Percentiles rank a stretch among this genome's conserved stretches.
phyloP scores from a whole-genome alignment of 1,284 basidiomycete species.

The Bjerkandera adusta region DNA sequence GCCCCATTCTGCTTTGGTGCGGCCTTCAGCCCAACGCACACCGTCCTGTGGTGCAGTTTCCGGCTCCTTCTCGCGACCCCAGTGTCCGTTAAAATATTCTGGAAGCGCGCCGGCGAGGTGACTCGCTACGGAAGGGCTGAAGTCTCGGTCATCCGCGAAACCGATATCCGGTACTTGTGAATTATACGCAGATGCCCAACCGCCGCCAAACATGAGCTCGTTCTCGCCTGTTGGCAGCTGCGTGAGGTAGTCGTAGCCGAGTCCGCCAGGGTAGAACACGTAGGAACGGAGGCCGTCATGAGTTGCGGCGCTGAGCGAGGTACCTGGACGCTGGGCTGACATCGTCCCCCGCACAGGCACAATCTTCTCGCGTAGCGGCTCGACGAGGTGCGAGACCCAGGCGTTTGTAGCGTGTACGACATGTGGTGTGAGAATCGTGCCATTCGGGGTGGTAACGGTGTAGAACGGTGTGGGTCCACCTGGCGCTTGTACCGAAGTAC shows the following conservation, averaged over 20 bases:
- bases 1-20: constrained; percentile 48
- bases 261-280: constrained; percentile 50
- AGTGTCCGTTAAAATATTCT: constrained; percentile 40
- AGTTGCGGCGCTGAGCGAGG: constrained; percentile 25
- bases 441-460: constrained; percentile 50
- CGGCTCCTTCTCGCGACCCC: constrained; percentile 35
- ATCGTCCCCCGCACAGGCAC: constrained; percentile 62
- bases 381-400: constrained; percentile 66
- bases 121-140: constrained; percentile 31
- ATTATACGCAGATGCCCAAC: constrained; percentile 35
- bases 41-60: constrained; percentile 10
- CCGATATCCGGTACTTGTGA: constrained; percentile 39
- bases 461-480: constrained; percentile 29
- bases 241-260: constrained; percentile 70
- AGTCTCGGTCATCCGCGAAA: constrained; percentile 40
- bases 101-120: constrained; percentile 42
- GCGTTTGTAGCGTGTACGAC: constrained; percentile 82
- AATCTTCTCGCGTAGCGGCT: constrained; percentile 41
- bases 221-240: constrained; percentile 51
- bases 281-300: constrained; percentile 46
- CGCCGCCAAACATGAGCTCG: constrained; percentile 67
- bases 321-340: constrained; percentile 60
- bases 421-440: constrained; percentile 51
- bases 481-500: constrained; percentile 33
- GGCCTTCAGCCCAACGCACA: constrained; percentile 35